Evolutionary conservation across 1,284 basidiomycete genomes (phyloP), one percentile per base, ranked within the genome.

Genomic region (Sparassis latifolia): DNA sequence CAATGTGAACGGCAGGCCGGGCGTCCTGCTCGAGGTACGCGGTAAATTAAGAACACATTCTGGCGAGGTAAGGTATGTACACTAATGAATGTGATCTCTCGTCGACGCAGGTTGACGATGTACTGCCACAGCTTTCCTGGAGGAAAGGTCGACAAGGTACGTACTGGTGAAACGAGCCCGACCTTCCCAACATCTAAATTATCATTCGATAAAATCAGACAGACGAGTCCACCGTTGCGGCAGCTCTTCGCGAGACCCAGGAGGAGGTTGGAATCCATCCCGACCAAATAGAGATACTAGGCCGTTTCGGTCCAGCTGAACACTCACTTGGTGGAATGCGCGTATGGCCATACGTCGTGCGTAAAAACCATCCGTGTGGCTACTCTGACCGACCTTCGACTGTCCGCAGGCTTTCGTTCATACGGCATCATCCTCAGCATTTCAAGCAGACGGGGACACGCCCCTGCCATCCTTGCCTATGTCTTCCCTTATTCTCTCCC

Each of bases 301-400:
- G 87, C 10, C 66, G 73, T 48, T 67, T 89, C 27, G 79, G 80
- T 7, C 82, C 84, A 3, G 71, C 84, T 2, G 78, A 86, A 60
- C 60, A 70, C 28, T 86, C 81, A 51, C 69, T 84, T 29, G 65
- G 71, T 12, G 80, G 83, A 35, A 71, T 86, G 63, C 66, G 75
- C 10, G 88, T 90, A 2, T 86, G 82, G 79, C 84, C 86, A 20
- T 85, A 80, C 58, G 80, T 89, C 42, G 88, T 89, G 65, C 68
- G 82, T 77, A 3, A 10, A 5, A 9, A n/a, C 38, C 5, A 27
- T 10, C 37, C 20, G 20, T 20, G 6, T 33, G 6, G 43, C 31
- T 7, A n/a, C 10, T 27, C 5, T 10, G 33, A 4, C 10, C 39
- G 40, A 20, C 20, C 20, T 20, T 20, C 20, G 20, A 20, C 20